Conservation (phyloP, 2,329 filamentous ascomycete genomes). For the Colletotrichum graminicola region DNA sequence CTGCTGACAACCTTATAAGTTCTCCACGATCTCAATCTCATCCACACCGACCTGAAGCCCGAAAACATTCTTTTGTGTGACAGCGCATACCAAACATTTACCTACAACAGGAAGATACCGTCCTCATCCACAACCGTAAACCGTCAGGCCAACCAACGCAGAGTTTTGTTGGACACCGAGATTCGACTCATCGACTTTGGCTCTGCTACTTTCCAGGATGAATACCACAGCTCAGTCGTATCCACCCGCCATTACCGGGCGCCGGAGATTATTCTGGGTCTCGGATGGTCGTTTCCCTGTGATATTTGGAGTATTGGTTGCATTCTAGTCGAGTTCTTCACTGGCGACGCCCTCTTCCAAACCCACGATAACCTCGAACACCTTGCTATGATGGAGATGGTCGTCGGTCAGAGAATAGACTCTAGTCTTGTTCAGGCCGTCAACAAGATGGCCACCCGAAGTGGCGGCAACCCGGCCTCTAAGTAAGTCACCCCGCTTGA, state of each 20-base stretch:
- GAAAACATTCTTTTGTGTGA: constrained; percentile 78
- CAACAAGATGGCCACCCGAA: constrained; percentile 68
- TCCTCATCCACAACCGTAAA: constrained; percentile 72
- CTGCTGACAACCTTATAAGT: constrained; percentile 68
- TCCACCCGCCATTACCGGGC: constrained; percentile 78
- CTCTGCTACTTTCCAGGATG: constrained; percentile 78
- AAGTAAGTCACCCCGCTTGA: constrained; percentile 62
- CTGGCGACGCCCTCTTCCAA: constrained; percentile 78
- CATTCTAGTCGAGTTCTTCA: constrained; percentile 79
- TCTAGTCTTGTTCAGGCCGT: constrained; percentile 68
- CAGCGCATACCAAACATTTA: constrained; percentile 76
- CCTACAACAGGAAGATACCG: constrained; percentile 77
- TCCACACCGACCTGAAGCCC: constrained; percentile 86
- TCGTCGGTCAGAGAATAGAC: constrained; percentile 71
- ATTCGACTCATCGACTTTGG: constrained; percentile 80
- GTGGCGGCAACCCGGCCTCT: constrained; percentile 70
- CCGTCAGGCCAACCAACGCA: constrained; percentile 72
- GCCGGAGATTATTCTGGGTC: constrained; percentile 77
- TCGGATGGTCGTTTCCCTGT: constrained; percentile 79
- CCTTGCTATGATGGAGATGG: constrained; percentile 81
- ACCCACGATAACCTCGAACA: constrained; percentile 81
- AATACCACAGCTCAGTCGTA: constrained; percentile 79
- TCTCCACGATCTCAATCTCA: constrained; percentile 95
- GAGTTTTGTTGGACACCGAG: constrained; percentile 76
- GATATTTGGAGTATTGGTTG: constrained; percentile 82